Evolutionary conservation across 345 rosid species (phyloP).

Genomic region (Hevea brasiliensis): DNA sequence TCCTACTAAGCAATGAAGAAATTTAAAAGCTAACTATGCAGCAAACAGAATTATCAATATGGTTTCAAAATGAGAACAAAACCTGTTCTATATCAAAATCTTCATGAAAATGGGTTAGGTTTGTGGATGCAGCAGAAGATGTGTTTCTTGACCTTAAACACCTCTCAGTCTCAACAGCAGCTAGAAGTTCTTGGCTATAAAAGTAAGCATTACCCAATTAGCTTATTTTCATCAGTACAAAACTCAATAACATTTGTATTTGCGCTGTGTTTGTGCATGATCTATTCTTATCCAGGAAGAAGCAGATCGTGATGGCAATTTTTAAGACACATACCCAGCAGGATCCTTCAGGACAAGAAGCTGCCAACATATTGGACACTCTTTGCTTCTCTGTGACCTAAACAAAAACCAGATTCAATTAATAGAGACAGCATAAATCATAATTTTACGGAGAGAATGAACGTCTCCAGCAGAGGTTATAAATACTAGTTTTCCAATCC

Average conservation of each 20-base stretch:
- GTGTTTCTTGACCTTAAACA: conserved; percentile 41
- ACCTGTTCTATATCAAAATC: conserved; percentile 58
- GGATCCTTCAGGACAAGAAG: conserved; percentile 63
- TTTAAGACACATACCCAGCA: conserved; percentile 45
- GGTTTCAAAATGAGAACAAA: conserved; percentile 16
- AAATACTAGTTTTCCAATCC: not conserved
- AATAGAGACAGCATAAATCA: not conserved
- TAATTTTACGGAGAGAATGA: not conserved
- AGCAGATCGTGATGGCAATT: not conserved
- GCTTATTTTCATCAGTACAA: conserved; percentile 16
- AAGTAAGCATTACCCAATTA: conserved; percentile 10
- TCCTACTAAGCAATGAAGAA: not conserved
- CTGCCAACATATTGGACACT: conserved; percentile 95
- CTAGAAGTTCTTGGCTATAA: conserved; percentile 81
- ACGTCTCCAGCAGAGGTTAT: too few species aligned
- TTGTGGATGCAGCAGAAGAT: conserved; percentile 32
- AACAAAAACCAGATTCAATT: conserved; percentile 20
- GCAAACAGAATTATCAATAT: not conserved
- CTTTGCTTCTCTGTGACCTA: conserved; percentile 97
- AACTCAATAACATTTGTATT: not conserved
- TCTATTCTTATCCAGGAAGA: not conserved
- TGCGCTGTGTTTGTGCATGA: not conserved
- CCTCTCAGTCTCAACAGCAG: conserved; percentile 67
- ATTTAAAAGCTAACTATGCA: not conserved
- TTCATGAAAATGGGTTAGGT: conserved; percentile 31